phyloP scores from a whole-genome alignment of 352 stramenopile genomes.

The Pythium angustatum region DNA sequence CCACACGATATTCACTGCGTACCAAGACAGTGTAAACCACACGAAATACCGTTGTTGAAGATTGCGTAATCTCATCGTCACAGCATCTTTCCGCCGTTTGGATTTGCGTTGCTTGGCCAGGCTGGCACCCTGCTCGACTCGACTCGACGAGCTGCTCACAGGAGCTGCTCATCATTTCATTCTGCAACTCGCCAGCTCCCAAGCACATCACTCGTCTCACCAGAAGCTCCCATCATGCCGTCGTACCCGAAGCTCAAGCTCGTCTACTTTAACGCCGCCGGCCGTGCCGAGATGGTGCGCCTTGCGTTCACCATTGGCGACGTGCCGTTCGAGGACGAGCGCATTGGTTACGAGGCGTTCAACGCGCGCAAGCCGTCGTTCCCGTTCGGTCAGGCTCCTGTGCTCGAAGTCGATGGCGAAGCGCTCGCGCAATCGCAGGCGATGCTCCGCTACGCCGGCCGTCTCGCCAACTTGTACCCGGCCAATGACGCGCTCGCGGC shows the following conservation, averaged over 20 bases:
- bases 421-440: constrained; percentile 36
- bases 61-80: constrained; percentile 13
- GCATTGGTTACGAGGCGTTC: constrained; percentile 37
- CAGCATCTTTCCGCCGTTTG: constrained; percentile 8
- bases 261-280: constrained; percentile 43
- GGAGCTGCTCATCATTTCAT: not conserved
- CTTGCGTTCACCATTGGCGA: constrained; percentile 36
- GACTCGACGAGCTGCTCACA: not conserved
- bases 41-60: constrained; percentile 2
- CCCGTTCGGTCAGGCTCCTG: constrained; percentile 37
- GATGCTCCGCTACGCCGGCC: constrained; percentile 42
- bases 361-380: constrained; percentile 29
- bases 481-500: constrained; percentile 31
- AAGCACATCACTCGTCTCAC: not conserved
- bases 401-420: constrained; percentile 37
- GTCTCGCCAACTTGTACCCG: constrained; percentile 39
- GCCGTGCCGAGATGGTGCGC: constrained; percentile 37
- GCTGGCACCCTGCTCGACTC: no score
- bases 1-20: no score
- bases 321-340: constrained; percentile 44
- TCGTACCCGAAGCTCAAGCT: constrained; percentile 34
- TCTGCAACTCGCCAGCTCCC: constrained; percentile 16
- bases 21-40: no score
- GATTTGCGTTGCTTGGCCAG: no score
- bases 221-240: constrained; percentile 17